phyloP scores from a whole-genome alignment of 2,329 filamentous ascomycete genomes.

The Rosellinia necatrix region DNA sequence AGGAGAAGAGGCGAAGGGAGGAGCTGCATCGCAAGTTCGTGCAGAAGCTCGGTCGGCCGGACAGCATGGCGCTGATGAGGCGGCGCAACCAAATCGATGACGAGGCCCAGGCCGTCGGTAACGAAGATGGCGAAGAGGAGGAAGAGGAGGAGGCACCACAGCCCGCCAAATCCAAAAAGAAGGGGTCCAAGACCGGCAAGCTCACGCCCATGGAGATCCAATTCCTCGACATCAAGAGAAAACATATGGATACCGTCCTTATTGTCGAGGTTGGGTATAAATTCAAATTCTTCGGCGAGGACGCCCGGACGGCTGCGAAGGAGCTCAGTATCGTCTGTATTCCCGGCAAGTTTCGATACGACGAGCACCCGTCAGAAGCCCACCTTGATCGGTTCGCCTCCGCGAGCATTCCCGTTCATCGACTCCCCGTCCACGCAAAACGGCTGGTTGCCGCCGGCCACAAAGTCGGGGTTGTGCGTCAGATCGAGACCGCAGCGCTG shows the following conservation, averaged over 20 bases:
- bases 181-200: conserved; percentile 72
- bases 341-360: conserved; percentile 90
- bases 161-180: conserved; percentile 64
- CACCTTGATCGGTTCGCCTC: conserved; percentile 92
- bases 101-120: conserved; percentile 54
- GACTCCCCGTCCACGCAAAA: conserved; percentile 91
- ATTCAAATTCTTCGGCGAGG: conserved; percentile 95
- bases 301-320: conserved; percentile 86
- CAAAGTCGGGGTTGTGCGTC: conserved; percentile 93
- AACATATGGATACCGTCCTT: conserved; percentile 86
- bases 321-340: conserved; percentile 96
- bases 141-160: conserved; percentile 57
- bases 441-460: conserved; percentile 88
- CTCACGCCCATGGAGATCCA: conserved; percentile 94
- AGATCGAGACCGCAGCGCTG: conserved; percentile 91
- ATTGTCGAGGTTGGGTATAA: conserved; percentile 98
- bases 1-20: conserved; percentile 63
- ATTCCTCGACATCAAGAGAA: conserved; percentile 89
- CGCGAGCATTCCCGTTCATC: conserved; percentile 91
- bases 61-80: conserved; percentile 73
- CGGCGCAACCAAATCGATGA: conserved; percentile 60
- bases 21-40: conserved; percentile 84
- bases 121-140: conserved; percentile 62
- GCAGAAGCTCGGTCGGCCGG: conserved; percentile 84
- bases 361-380: conserved; percentile 91